Evolutionary conservation across 2,329 filamentous ascomycete genomes (phyloP), one percentile per base, ranked within the genome.

Genomic region (Ramichloridium luteum): DNA sequence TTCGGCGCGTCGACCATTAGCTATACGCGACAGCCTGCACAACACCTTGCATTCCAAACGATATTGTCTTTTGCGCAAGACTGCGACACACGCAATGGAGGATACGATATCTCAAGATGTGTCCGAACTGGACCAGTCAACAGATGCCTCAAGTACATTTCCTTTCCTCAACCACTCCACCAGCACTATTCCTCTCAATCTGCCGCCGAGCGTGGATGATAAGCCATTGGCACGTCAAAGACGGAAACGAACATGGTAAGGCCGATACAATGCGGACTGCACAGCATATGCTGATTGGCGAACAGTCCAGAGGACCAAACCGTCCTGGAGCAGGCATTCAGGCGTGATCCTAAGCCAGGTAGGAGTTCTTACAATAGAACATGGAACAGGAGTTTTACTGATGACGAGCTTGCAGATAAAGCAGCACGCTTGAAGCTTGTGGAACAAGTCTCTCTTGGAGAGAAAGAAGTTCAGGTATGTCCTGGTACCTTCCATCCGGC

Each of bases 381-480:
- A n/a, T n/a, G n/a, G n/a, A n/a, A n/a, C n/a, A n/a, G n/a, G n/a
- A n/a, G n/a, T n/a, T n/a, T n/a, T n/a, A n/a, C n/a, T n/a, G n/a
- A n/a, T n/a, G n/a, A 8, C 20, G n/a, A 23, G 20, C 20, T n/a
- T 23, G 8, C 20, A 18, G 86, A 93, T 62, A 94, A 93, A 61
- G 70, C 76, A 34, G 80, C 83, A 57, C 82, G 88, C 61, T 70
- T 82, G 28, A 77, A 78, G 36, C 85, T 96, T 42, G 83, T 92
- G 38, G 72, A 74, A 59, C 80, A 77, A 58, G 85, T 94, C 39
- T 80, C 82, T 14, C 68, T 96, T 41, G 88, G 82, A 45, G 86
- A 94, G 62, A 94, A 93, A 58, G 86, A 94, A 64, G 84, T 94
- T 22, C 88, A 94, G 75, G 88, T 93, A 63, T 58, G 77, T 25